Percentiles rank a stretch among this genome's conserved stretches.
Evolutionary conservation across 1,139 yeast species (phyloP).

Genomic region (Nakaseomyces delphensis): DNA sequence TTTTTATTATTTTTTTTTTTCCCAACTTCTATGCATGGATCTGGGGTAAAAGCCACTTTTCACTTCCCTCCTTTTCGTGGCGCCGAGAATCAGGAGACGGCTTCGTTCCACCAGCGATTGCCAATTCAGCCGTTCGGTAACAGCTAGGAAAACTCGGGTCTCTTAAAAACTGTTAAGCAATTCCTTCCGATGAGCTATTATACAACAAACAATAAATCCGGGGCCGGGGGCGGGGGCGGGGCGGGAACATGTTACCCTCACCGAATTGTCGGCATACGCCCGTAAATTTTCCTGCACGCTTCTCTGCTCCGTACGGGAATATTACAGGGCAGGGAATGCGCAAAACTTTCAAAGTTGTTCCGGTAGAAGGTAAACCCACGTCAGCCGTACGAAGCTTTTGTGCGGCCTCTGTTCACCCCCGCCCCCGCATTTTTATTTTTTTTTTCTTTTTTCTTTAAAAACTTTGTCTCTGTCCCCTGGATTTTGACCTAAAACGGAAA

Average conservation of each 20-base stretch:
- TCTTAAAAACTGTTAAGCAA: too few species aligned
- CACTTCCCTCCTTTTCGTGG: too few species aligned
- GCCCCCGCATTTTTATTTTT: background rate
- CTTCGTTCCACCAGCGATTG: too few species aligned
- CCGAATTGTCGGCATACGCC: background rate
- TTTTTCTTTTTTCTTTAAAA: background rate
- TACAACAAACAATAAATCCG: background rate
- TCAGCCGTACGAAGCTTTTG: too few species aligned
- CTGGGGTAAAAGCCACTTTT: background rate
- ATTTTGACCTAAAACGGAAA: too few species aligned
- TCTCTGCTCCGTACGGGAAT: background rate
- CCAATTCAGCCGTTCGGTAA: background rate
- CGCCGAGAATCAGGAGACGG: background rate
- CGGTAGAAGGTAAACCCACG: too few species aligned
- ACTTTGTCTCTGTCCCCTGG: too few species aligned
- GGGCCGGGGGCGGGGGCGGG: too few species aligned
- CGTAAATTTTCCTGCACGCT: background rate
- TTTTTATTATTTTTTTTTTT: too few species aligned
- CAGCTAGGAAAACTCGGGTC: too few species aligned
- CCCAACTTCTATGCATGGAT: background rate
- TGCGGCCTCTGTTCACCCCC: slow-evolving; percentile 1
- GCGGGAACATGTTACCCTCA: slow-evolving; percentile 1
- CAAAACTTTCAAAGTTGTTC: background rate
- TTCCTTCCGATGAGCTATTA: too few species aligned
- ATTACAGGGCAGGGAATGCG: background rate